Base-by-base conservation (phyloP, 2,329 filamentous ascomycete species). In the Scytalidium sp. region DNA sequence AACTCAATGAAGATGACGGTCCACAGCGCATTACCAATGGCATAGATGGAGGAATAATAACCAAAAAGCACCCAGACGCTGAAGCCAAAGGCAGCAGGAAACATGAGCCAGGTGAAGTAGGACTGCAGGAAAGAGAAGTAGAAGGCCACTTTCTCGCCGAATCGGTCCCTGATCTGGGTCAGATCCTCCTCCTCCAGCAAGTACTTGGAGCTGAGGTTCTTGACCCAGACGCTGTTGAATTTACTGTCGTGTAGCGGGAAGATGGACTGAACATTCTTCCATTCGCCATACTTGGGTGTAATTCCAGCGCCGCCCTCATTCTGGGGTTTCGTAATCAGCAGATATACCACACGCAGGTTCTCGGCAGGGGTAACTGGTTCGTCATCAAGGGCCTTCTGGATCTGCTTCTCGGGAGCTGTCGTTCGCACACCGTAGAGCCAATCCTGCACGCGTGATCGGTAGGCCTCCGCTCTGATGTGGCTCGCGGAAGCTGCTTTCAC, bases 91-190 rank as follows among this genome's bases (percentile, higher is more conserved):
- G 76, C 83, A 1, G 92, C 88, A 0, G 91, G 91, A 52, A 93
- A 86, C n/a, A 88, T 69, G 21, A 96, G 75, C 64, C 95, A 96
- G 51, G 83, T 78, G 64, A 96, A 95, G 70, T 97, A 97, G 27
- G 87, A 87, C 64, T 96, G 89, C 25, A 95, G 79, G 64, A 97
- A 97, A 36, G 92, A 90, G 67, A 96, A 97, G 73, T 97, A 97
- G 68, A 95, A 96, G 29, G 89, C 93, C 51, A 97, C 88, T 65
- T 83, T 87, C 67, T 93, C 87, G 44, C 90, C 90, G 66, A 91
- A 90, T 56, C 84, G 78, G 63, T 90, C 78, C 21, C 87, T 81
- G 54, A 96, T 90, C 43, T 81, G 78, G 62, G 88, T 82, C n/a
- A 95, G 72, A 60, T 90, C 81, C 45, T 76, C 67, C 29, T 82